Evolutionary conservation across 106 monocot genomes (phyloP), one percentile per base, ranked within the genome.

Genomic region (Allium fistulosum): DNA sequence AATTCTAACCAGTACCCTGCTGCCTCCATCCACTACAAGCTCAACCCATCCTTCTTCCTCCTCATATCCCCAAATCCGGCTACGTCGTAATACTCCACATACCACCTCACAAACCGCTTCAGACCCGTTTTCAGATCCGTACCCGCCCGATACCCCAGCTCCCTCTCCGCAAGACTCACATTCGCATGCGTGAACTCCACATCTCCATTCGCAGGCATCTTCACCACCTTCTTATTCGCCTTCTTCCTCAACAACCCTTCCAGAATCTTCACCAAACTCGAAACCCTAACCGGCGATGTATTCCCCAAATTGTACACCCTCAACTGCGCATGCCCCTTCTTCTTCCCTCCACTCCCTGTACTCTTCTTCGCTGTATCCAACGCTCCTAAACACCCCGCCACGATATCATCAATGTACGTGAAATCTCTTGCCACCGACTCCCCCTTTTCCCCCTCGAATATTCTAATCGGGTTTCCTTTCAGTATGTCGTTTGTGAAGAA

Each of bases 371-470:
- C 74, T 2, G 74, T 74, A 47, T 74, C 74, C 50, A 74, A 27
- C 22, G 74, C 58, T 2, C 65, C 74, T 3, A 74, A 5, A 16
- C 66, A 67, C 3, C 74, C 74, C 59, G 66, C 49, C 3, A 74
- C 74, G 60, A 74, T 74, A 45, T 74, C 74, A 49, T 74, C 74
- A 37, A 74, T 74, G 67, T 67, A 74, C 15, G 74, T 74, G n/a
- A 74, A 74, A 48, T 74, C 74, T 15, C 74, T 65, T 4, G 74
- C 74, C 17, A 74, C 66, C 0, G 67, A 59, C 46, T 48, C 58
- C 12, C 74, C 74, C 8, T 59, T 65, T 10, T 66, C 49, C 49
- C 67, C 74, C 52, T 74, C 67, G 26, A 74, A 74, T 46, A 74
- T 59, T 8, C 67, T 74, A 48, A 74, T 74, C 11, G 74, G 49